These are phyloP conservation scores for Crassisporium funariophilum DNA, from an alignment of 768 basidiomycete genomes.

Conservation along the genomic window DNA sequence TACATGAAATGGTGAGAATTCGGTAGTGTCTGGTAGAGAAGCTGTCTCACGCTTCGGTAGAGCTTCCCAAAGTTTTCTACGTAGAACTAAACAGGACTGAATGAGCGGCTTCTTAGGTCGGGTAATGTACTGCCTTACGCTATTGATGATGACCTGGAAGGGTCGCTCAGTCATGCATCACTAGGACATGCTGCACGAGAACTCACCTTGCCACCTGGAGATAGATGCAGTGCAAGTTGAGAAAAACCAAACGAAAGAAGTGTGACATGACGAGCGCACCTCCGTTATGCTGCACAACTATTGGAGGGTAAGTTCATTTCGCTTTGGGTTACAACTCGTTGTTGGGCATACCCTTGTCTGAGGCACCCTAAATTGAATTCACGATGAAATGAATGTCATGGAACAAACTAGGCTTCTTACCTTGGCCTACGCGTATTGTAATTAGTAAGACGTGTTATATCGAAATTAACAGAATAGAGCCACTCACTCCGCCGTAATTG, in stretches of 20 bases:
- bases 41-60: slow-evolving; percentile 37
- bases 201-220: slow-evolving; percentile 29
- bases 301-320: not conserved
- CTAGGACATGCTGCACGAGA: too few species aligned
- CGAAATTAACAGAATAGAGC: slow-evolving; percentile 4
- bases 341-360: slow-evolving; percentile 28
- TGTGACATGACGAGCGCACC: too few species aligned
- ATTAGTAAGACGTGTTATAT: too few species aligned
- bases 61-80: slow-evolving; percentile 42
- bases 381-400: too few species aligned
- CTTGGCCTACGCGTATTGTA: slow-evolving; percentile 26
- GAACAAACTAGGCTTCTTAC: too few species aligned
- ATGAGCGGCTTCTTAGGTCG: not conserved
- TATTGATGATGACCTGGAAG: slow-evolving; percentile 35
- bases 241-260: too few species aligned
- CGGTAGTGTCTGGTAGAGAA: not conserved
- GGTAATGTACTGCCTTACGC: slow-evolving; percentile 22
- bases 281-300: slow-evolving; percentile 41
- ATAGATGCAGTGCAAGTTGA: too few species aligned
- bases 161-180: not conserved
- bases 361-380: slow-evolving; percentile 28
- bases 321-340: too few species aligned
- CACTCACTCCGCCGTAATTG: slow-evolving; percentile 40
- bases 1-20: not conserved
- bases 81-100: slow-evolving; percentile 37